Percentiles rank a stretch among this genome's conserved stretches.
Conservation (phyloP, 805 yeast genomes). For the Starmerella apicola region DNA sequence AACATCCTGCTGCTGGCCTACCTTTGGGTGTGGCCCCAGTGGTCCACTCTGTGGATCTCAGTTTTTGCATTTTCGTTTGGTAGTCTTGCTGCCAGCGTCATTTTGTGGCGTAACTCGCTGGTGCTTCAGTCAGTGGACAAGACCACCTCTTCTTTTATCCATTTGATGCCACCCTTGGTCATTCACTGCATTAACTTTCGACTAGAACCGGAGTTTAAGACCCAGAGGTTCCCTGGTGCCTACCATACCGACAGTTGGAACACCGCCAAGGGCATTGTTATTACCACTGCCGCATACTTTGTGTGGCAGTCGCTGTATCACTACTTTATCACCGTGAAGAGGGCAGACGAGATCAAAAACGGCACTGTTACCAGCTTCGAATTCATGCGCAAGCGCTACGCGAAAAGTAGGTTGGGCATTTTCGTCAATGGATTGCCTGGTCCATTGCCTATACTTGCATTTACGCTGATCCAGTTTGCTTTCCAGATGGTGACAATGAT, state of each 20-base stretch:
- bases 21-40: conserved; percentile 73
- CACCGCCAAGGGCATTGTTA: conserved; percentile 51
- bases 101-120: conserved; percentile 89
- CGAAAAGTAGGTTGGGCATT: conserved; percentile 51
- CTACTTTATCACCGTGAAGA: conserved; percentile 74
- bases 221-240: conserved; percentile 68
- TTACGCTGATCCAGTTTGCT: conserved; percentile 72
- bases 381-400: conserved; percentile 61
- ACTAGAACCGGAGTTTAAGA: conserved; percentile 39
- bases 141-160: conserved; percentile 83
- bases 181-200: conserved; percentile 80
- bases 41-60: conserved; percentile 59
- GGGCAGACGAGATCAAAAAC: conserved; percentile 66
- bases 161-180: conserved; percentile 77
- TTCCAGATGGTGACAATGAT: conserved; percentile 82
- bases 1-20: conserved; percentile 56
- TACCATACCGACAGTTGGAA: conserved; percentile 58
- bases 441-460: conserved; percentile 75
- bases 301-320: conserved; percentile 87
- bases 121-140: conserved; percentile 87
- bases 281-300: conserved; percentile 72
- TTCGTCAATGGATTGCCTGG: conserved; percentile 75
- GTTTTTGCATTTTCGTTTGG: conserved; percentile 84
- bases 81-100: conserved; percentile 81
- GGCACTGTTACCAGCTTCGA: conserved; percentile 85